Base-by-base conservation (phyloP, 352 stramenopile genomes). In the Pythium biforme region DNA sequence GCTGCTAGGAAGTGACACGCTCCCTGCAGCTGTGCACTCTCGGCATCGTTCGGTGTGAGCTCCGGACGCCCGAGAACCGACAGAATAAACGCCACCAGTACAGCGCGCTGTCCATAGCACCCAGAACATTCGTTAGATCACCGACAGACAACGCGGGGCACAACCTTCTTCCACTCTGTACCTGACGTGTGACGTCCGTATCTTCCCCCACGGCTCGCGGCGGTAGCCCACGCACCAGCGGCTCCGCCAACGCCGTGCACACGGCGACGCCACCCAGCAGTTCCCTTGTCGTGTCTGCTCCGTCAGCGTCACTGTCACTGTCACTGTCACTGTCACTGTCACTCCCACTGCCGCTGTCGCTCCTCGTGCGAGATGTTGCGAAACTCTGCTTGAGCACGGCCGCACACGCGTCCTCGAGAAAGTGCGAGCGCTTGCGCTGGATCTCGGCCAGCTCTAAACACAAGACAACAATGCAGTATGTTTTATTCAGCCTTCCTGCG, bases 361-460 rank as follows among this genome's bases (percentile, higher is more conserved):
- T n/a, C n/a, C n/a, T n/a, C n/a, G n/a, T n/a, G n/a, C 29, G 5
- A 4, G 49, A 10, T 26, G 14, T 23, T n/a, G 6, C 6, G 20
- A 70, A 55, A 39, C 64, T 59, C 27, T 62, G 57, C 52, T 39
- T 72, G n/a, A 88, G 50, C 33, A 90, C 77, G 12, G 67, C 64
- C 1, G 75, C 73, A 56, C 84, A 82, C 14, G 77, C 62, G 64
- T 89, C 81, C 68, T 90, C 81, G 25, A 90, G 61, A 56, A 92
- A 90, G 29, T 70, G 70, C 55, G 81, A 90, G 37, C 76, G 75
- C 57, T 92, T 92, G 40, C 79, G 76, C 7, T 66, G 17, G 27
- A 92, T 83, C 33, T 85, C 72, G 1, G 15, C 58, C 19, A 92
- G 64, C 20, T 81, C 81, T 90, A 31, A 4, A 3, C 20, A 3